Conservation (phyloP, 495 filamentous ascomycete genomes). For the Xylaria curta region DNA sequence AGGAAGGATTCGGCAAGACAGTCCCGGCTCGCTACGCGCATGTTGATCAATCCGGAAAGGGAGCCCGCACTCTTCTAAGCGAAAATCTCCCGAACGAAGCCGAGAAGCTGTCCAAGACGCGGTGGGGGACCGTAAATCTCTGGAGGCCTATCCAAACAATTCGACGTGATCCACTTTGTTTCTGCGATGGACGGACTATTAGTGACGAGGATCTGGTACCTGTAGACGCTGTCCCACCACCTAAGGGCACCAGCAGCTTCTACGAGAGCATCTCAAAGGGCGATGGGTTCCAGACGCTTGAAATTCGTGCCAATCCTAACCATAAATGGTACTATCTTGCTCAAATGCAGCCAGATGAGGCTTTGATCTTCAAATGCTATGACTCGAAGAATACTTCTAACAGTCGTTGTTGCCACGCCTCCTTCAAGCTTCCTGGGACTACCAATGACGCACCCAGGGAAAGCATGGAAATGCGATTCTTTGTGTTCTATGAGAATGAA, state of each 20-base stretch:
- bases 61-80: constrained; percentile 53
- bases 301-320: constrained; percentile 13
- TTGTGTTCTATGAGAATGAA: constrained; percentile 32
- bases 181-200: constrained; percentile 56
- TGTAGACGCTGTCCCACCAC: constrained; percentile 54
- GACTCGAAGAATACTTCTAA: constrained; percentile 52
- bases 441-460: constrained; percentile 26
- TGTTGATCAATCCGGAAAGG: constrained; percentile 64
- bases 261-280: constrained; percentile 46
- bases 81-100: constrained; percentile 61
- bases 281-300: constrained; percentile 12
- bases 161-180: constrained; percentile 59
- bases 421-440: constrained; percentile 26
- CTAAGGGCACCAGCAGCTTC: constrained; percentile 57
- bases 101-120: constrained; percentile 55
- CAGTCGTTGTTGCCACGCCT: constrained; percentile 31
- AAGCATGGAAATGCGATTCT: constrained; percentile 35
- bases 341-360: constrained; percentile 59
- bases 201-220: constrained; percentile 54
- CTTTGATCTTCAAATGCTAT: constrained; percentile 67
- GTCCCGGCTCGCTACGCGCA: constrained; percentile 64
- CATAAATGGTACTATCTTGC: constrained; percentile 62
- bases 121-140: constrained; percentile 71
- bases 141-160: constrained; percentile 69
- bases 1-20: constrained; percentile 11